Conservation (phyloP, 2,329 filamentous ascomycete species). For the Microsporum audouinii region DNA sequence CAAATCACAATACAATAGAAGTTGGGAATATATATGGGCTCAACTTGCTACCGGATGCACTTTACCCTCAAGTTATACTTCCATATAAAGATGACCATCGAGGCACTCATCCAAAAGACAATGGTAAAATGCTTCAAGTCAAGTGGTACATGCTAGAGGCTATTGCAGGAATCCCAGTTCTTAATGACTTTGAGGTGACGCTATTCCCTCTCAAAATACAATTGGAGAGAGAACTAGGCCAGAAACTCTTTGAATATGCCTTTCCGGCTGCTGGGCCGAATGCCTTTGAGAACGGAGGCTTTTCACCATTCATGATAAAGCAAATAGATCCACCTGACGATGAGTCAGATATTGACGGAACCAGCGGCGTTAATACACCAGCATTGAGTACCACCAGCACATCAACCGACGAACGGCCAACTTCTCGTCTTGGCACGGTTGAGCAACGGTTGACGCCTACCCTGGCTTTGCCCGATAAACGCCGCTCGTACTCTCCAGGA, state of each 20-base stretch:
- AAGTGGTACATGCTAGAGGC: constrained; percentile 98
- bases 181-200: constrained; percentile 93
- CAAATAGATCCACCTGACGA: constrained; percentile 41
- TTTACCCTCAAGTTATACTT: constrained; percentile 92
- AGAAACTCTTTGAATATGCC: constrained; percentile 91
- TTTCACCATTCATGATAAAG: constrained; percentile 43
- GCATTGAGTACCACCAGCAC: constrained; percentile 29
- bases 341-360: constrained; percentile 36
- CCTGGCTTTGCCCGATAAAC: constrained; percentile 44
- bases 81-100: constrained; percentile 64
- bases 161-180: constrained; percentile 91
- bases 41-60: constrained; percentile 78
- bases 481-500: constrained; percentile 24
- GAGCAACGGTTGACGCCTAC: constrained; percentile 78
- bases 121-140: constrained; percentile 77
- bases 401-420: constrained; percentile 38
- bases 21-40: constrained; percentile 79
- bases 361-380: constrained; percentile 29
- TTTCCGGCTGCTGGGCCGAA: constrained; percentile 68
- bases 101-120: constrained; percentile 43
- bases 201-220: constrained; percentile 89
- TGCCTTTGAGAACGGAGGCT: constrained; percentile 38
- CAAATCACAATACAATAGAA: constrained; percentile 83
- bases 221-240: constrained; percentile 81
- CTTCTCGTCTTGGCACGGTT: constrained; percentile 59